Percentiles rank a stretch among this genome's conserved stretches.
Conservation (phyloP, 2,329 filamentous ascomycete species). For the Teratosphaeriaceae sp. region DNA sequence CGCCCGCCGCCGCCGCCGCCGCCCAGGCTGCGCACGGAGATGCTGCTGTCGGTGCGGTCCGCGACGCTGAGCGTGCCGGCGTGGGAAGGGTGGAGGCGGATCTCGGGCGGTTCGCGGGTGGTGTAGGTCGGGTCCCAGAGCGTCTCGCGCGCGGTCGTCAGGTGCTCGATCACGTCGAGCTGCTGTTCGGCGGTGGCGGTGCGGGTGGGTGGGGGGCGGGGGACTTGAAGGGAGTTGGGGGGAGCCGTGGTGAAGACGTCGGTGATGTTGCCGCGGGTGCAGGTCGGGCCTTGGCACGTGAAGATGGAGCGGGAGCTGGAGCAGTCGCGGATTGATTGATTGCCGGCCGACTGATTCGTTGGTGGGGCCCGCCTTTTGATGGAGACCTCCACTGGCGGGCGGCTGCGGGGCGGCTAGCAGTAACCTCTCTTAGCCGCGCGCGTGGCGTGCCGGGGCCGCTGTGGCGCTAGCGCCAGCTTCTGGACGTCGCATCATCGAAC, state of each 20-base stretch:
- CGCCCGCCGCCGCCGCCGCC: no score
- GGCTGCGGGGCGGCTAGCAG: no score
- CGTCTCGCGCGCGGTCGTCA: slow-evolving; percentile 43
- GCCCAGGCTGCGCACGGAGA: slow-evolving; percentile 42
- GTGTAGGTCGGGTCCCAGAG: slow-evolving; percentile 46
- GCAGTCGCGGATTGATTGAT: slow-evolving; percentile 3
- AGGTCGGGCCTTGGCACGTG: slow-evolving; percentile 3
- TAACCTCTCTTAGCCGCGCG: no score
- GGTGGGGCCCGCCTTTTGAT: background rate
- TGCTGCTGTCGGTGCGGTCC: slow-evolving; percentile 45
- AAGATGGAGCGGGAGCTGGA: background rate
- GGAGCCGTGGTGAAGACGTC: slow-evolving; percentile 11
- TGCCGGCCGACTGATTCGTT: background rate
- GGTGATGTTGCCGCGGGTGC: no score
- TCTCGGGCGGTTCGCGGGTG: slow-evolving; percentile 36
- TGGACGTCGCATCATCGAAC: slow-evolving; percentile 4
- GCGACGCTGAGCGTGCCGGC: slow-evolving; percentile 42
- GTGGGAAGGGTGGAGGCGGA: slow-evolving; percentile 41
- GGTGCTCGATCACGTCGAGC: slow-evolving; percentile 32
- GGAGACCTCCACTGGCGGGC: no score
- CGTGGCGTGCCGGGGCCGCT: background rate
- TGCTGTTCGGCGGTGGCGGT: slow-evolving; percentile 7
- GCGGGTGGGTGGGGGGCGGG: slow-evolving; percentile 1
- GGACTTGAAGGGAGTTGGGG: slow-evolving; percentile 9
- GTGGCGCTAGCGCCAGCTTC: no score